These are phyloP conservation scores for Colletotrichum neosansevieriae DNA, from an alignment of 2,329 filamentous ascomycete species.

Conservation along the genomic window DNA sequence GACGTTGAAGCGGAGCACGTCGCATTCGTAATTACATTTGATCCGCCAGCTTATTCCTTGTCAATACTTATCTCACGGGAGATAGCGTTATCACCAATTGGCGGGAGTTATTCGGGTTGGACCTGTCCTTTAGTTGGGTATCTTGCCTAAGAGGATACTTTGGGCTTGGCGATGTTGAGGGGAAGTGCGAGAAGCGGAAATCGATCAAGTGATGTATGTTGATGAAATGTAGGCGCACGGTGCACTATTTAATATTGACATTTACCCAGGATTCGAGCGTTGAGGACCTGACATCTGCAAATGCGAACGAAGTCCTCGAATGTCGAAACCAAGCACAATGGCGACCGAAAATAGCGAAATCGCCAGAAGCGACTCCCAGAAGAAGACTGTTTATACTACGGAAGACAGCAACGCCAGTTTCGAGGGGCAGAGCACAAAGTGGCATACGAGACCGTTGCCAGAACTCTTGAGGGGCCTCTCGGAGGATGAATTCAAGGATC, in stretches of 20 bases:
- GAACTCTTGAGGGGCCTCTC: conserved; percentile 29
- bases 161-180: neutral
- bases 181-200: too few species aligned
- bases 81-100: conserved; percentile 11
- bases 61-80: conserved; percentile 15
- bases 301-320: too few species aligned
- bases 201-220: neutral
- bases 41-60: neutral
- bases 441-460: neutral
- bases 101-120: neutral
- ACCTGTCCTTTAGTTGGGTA: neutral
- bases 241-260: too few species aligned
- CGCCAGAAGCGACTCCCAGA: neutral
- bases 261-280: too few species aligned
- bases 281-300: too few species aligned
- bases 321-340: neutral
- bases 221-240: neutral
- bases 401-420: conserved; percentile 5
- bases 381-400: neutral
- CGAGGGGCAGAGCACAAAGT: neutral
- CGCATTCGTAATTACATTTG: neutral
- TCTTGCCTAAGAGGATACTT: neutral
- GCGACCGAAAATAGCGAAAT: neutral
- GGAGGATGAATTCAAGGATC: conserved; percentile 42
- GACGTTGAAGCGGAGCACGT: conserved; percentile 9